Evolutionary conservation across 2,329 filamentous ascomycete genomes (phyloP), one percentile per base, ranked within the genome.

Genomic region (Penicillium corylophilum): DNA sequence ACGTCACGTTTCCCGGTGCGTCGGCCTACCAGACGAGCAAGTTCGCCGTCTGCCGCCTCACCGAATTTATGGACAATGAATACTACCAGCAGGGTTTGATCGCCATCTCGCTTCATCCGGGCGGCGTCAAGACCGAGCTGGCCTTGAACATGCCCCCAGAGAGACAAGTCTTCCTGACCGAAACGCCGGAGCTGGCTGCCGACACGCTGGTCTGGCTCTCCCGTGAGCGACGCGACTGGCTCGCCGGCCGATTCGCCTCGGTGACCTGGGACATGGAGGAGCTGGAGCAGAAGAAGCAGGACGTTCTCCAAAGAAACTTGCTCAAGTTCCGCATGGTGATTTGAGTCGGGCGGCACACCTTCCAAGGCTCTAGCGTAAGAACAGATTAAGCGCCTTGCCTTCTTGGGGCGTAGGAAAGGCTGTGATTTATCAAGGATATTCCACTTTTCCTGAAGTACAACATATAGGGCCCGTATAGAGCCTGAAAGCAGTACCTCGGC

Each of bases 21-120:
- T 78, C 74, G 9, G 70, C 71, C 0, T 82, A 82, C 58, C 75
- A 79, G 59, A 67, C 68, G 3, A 66, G 68, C 44, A 81, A 81
- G 57, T 69, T 80, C 33, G 74, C 75, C 0, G 53, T 76, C 1
- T 63, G 71, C 43, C 72, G 77, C 5, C 62, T 81, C 12, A 73
- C 68, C 16, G 75, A 82, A 59, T 78, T 74, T 51, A 50, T 77
- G 18, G 65, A 64, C 4, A 52, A 53, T 26, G 79, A 82, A 54
- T 76, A 81, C 55, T 61, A 59, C 8, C 64, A 70, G 9, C 60
- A 77, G 41, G 75, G 51, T 2, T 24, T 60, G 16, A 39, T 79
- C 9, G 70, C 70, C n/a, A 70, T 71, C 36, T 59, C 68, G 2
- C 48, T 79, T 4, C 76, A 81, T 60, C 79, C 79, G 0, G 79